Percentiles rank a stretch among this genome's conserved stretches.
phyloP scores from a whole-genome alignment of 257 asterid genomes.

The Fraxinus pennsylvanica region DNA sequence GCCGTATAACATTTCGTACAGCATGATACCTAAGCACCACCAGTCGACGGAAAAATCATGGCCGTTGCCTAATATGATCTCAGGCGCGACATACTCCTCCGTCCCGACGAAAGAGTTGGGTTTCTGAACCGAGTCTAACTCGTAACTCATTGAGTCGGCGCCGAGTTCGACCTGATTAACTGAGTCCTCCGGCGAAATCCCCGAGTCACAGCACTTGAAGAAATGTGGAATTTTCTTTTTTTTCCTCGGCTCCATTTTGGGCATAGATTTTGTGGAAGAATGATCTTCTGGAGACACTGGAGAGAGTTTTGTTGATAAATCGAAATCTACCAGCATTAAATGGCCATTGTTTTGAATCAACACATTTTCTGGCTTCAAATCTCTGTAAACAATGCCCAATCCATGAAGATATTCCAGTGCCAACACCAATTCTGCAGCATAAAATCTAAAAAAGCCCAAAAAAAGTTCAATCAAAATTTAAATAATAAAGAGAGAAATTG shows the following conservation, averaged over 20 bases:
- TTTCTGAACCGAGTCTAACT: conserved; percentile 48
- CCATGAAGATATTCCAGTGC: conserved; percentile 84
- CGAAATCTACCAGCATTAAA: conserved; percentile 87
- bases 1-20: conserved; percentile 92
- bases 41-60: conserved; percentile 94
- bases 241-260: conserved; percentile 34
- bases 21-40: conserved; percentile 90
- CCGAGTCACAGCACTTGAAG: conserved; percentile 43
- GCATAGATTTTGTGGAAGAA: conserved; percentile 30
- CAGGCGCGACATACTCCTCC: conserved; percentile 94
- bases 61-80: conserved; percentile 75
- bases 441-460: conserved; percentile 34
- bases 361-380: conserved; percentile 93
- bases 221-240: conserved; percentile 26
- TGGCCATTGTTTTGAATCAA: conserved; percentile 91
- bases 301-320: conserved; percentile 76
- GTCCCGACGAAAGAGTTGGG: conserved; percentile 97
- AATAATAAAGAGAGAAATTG: no score
- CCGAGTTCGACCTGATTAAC: conserved; percentile 37
- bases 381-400: conserved; percentile 80
- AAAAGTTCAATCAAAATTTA: no score
- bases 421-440: conserved; percentile 85
- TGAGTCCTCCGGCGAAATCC: conserved; percentile 48
- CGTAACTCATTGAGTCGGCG: conserved; percentile 34
- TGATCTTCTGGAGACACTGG: conserved; percentile 47